Percentiles rank a stretch among this genome's conserved stretches.
These are phyloP conservation scores for Scleroderma bovista DNA, from an alignment of 768 basidiomycete species.

Conservation along the genomic window DNA sequence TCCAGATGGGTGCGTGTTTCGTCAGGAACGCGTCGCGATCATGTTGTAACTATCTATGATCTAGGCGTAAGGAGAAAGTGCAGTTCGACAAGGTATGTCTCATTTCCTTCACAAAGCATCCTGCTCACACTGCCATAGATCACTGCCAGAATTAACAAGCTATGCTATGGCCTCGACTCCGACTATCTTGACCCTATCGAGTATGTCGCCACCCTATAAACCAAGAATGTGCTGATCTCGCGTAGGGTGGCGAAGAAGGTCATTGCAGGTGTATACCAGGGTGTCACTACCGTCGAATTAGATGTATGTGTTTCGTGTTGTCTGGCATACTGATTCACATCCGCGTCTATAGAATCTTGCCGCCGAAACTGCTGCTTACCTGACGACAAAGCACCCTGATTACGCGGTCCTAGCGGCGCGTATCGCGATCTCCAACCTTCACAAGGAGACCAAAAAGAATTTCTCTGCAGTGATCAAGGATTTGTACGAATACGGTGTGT, in stretches of 20 bases:
- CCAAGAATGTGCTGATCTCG: slow-evolving; percentile 6
- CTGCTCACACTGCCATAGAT: slow-evolving; percentile 45
- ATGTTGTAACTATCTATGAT: slow-evolving; percentile 4
- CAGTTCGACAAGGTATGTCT: slow-evolving; percentile 82
- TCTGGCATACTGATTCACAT: not conserved
- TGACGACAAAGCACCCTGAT: slow-evolving; percentile 96
- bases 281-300: slow-evolving; percentile 95
- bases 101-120: slow-evolving; percentile 7
- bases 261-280: slow-evolving; percentile 87
- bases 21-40: slow-evolving; percentile 20
- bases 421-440: slow-evolving; percentile 96
- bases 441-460: slow-evolving; percentile 98
- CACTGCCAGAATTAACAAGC: slow-evolving; percentile 79
- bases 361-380: slow-evolving; percentile 93
- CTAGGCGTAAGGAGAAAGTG: slow-evolving; percentile 83
- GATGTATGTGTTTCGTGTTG: slow-evolving; percentile 55
- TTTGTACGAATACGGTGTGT: slow-evolving; percentile 79
- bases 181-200: slow-evolving; percentile 93
- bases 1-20: slow-evolving; percentile 42
- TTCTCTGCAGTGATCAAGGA: slow-evolving; percentile 92
- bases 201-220: slow-evolving; percentile 19
- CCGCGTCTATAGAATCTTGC: slow-evolving; percentile 71
- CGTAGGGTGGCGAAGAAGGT: slow-evolving; percentile 86
- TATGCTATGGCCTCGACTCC: slow-evolving; percentile 93
- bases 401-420: slow-evolving; percentile 98